Evolutionary conservation across 225 moss, liverwort and hornwort genomes (phyloP).

Genomic region (Straminergon stramineum): DNA sequence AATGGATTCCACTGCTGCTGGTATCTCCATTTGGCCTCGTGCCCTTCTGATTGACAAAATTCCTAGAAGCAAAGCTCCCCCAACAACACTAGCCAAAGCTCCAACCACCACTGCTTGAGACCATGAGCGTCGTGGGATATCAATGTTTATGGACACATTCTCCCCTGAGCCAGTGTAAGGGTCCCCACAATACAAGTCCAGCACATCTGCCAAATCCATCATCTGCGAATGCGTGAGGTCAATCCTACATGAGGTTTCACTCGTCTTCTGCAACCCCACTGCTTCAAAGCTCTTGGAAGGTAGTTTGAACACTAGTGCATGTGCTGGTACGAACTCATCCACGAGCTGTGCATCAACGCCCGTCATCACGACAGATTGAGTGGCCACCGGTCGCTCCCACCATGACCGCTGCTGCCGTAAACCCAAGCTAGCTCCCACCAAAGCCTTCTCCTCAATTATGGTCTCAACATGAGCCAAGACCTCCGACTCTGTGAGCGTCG

Average conservation of each 20-base stretch:
- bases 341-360: conserved; percentile 22
- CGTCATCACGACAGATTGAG: conserved; percentile 8
- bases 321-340: conserved; percentile 64
- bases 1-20: neutral
- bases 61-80: conserved; percentile 60
- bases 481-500: conserved; percentile 49
- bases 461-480: conserved; percentile 36
- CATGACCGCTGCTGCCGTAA: conserved; percentile 32
- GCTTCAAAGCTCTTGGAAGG: conserved; percentile 25
- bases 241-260: conserved; percentile 22
- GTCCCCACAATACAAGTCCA: conserved; percentile 79
- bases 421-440: conserved; percentile 2
- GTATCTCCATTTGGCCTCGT: conserved; percentile 8
- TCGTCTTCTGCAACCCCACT: conserved; percentile 44
- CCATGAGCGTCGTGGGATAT: conserved; percentile 52
- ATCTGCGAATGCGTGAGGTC: conserved; percentile 71
- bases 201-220: conserved; percentile 80
- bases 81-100: conserved; percentile 30
- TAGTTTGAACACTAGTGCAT: conserved; percentile 48
- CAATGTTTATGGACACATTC: conserved; percentile 25
- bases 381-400: conserved; percentile 46
- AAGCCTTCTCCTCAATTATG: conserved; percentile 12
- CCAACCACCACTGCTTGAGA: conserved; percentile 41
- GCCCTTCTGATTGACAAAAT: conserved; percentile 34
- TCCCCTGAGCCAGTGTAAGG: conserved; percentile 52